phyloP scores from a whole-genome alignment of 345 rosid genomes.

The Anacardium occidentale region DNA sequence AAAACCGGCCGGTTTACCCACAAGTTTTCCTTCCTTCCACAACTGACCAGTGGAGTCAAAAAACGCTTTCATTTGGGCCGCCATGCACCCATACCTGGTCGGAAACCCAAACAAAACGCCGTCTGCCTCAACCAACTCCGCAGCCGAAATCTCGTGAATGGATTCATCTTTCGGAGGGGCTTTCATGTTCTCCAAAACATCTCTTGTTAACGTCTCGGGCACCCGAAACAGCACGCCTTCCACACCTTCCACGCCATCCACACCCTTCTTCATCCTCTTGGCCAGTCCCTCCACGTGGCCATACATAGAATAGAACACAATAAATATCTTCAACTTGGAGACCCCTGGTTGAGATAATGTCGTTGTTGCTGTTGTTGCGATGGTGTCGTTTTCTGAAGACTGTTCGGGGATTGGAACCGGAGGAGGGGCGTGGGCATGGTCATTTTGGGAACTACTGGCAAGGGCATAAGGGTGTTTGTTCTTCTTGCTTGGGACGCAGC shows the following conservation, averaged over 20 bases:
- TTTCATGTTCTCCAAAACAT: constrained; percentile 57
- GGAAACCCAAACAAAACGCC: constrained; percentile 74
- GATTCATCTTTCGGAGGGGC: constrained; percentile 44
- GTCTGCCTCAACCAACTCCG: constrained; percentile 56
- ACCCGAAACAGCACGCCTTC: constrained; percentile 57
- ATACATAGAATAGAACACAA: constrained; percentile 70
- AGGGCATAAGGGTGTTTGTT: constrained; percentile 48
- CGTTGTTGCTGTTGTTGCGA: constrained; percentile 21
- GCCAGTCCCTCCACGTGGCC: constrained; percentile 75
- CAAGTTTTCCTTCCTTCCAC: constrained; percentile 71
- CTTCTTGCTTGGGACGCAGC: constrained; percentile 94
- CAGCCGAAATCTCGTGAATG: constrained; percentile 52
- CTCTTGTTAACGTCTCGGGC: constrained; percentile 57
- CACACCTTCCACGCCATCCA: constrained; percentile 53
- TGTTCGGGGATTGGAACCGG: constrained; percentile 46
- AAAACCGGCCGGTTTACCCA: constrained; percentile 85
- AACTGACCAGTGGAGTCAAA: constrained; percentile 59
- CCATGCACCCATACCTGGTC: constrained; percentile 79
- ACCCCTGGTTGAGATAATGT: constrained; percentile 18
- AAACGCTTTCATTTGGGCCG: constrained; percentile 81
- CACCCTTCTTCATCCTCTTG: constrained; percentile 72
- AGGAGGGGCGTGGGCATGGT: constrained; percentile 15
- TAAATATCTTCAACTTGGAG: constrained; percentile 39
- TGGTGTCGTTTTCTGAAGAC: too few species aligned
- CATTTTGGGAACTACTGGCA: constrained; percentile 25